Evolutionary conservation across 2,329 filamentous ascomycete species (phyloP), one percentile per base, ranked within the genome.

Genomic region (Phoma herbarum): DNA sequence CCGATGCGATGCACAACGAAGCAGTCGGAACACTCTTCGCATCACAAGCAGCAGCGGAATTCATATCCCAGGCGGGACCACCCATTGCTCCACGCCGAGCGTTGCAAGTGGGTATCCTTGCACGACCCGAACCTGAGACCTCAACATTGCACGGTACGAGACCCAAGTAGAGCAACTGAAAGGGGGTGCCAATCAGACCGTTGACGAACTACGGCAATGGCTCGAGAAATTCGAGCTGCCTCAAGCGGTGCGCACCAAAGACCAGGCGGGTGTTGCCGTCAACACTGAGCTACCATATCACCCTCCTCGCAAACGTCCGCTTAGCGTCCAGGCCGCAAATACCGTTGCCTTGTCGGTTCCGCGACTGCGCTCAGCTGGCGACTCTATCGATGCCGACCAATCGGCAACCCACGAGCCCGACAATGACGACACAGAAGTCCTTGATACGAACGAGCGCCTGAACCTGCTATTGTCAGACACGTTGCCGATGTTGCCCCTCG

Each of bases 141-240:
- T 50, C 47, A 25, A n/a, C n/a, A n/a, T n/a, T n/a, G n/a, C 49
- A 22, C 33, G 23, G 20, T 31, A 52, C 9, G 44, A 54, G 31
- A 25, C 25, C 2, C 8, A 16, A 9, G 20, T 16, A 16, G n/a
- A 25, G 16, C 28, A 14, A 5, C 43, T 6, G 20, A 33, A n/a
- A 12, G 22, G 5, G 25, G 14, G 14, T 20, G 11, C 20, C 10
- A 20, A 22, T 22, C n/a, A 26, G 4, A 20, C 26, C 12, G 18
- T 49, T 3, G 14, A n/a, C 3, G 52, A 49, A 10, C 42, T 48
- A 25, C 35, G 37, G n/a, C 16, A 37, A 22, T 48, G 52, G 52
- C 23, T 44, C 2, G 28, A 33, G 10, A 33, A 4, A 4, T 54
- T 54, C 35, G 3, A 31, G 14, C 8, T 47, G 3, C 43, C 33